Base-by-base conservation (phyloP, 768 basidiomycete species). In the Daedaleopsis sinensis region DNA sequence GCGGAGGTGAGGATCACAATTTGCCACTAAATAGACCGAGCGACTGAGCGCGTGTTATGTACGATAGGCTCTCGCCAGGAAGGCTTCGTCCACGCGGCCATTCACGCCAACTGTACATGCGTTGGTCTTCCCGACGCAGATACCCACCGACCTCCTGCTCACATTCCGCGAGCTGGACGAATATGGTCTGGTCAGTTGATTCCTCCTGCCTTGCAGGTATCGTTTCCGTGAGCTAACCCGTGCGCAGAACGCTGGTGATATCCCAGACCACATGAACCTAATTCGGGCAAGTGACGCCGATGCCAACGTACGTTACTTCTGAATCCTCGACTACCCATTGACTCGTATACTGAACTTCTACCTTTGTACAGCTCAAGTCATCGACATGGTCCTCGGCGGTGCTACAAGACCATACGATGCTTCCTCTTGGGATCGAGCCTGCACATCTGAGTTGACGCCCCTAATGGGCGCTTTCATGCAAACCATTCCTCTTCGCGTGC, bases 201-300 rank as follows among this genome's bases (percentile, higher is more conserved):
- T 43, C n/a, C 50, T 37, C 18, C 5, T 52, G 51, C 52, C 57
- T 32, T 50, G n/a, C 50, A 47, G 49, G 32, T 48, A 37, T 55
- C 3, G 50, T 37, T 37, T 46, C 36, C 35, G 13, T 38, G n/a
- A 16, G n/a, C 48, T 62, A 39, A 62, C 49, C 18, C 21, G 24
- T 47, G n/a, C 37, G 7, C 58, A 78, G 79, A 79, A 81, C 24
- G 81, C 76, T 32, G 77, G 83, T 21, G 72, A 69, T 42, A 62
- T 83, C 35, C 90, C 90, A 10, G 85, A 91, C 63, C 88, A 93
- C 65, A 92, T 93, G 90, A 90, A 93, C 68, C 73, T 93, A 21
- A 68, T 93, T 15, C 79, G 87, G 10, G 76, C 76, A 12, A 52
- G 70, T 5, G 86, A 89, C 44, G 89, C 89, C 12, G 67, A 79